Evolutionary conservation across 164 flowering plant genomes (phyloP).

Genomic region (Paratinospora sagittata): DNA sequence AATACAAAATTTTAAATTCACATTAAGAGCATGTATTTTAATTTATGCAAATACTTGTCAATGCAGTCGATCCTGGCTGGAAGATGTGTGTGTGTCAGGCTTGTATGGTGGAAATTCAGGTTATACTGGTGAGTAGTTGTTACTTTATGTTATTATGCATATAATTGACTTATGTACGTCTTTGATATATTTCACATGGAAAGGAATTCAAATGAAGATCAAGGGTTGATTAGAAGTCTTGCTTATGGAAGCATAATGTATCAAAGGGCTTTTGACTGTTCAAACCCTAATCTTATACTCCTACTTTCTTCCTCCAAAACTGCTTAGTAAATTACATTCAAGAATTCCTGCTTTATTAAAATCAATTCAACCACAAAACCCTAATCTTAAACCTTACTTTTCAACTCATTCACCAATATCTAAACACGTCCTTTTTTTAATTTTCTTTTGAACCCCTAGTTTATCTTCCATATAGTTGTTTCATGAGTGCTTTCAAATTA

Average conservation of each 20-base stretch:
- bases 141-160: constrained; percentile 1
- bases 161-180: neutral
- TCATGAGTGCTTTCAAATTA: neutral
- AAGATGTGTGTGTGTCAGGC: constrained; percentile 47
- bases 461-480: neutral
- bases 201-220: neutral
- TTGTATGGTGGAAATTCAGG: constrained; percentile 32
- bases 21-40: neutral
- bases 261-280: neutral
- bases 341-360: too few species aligned
- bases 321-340: too few species aligned
- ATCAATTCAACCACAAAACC: too few species aligned
- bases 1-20: too few species aligned
- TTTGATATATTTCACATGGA: neutral
- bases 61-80: constrained; percentile 49
- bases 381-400: too few species aligned
- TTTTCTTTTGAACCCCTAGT: too few species aligned
- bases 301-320: neutral
- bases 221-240: neutral
- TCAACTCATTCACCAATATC: too few species aligned
- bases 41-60: constrained; percentile 5
- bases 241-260: neutral
- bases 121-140: constrained; percentile 58
- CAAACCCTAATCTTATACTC: neutral
- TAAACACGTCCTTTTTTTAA: too few species aligned